Evolutionary conservation across 1,284 basidiomycete genomes (phyloP).

Genomic region (Leccinum griseonigrum): DNA sequence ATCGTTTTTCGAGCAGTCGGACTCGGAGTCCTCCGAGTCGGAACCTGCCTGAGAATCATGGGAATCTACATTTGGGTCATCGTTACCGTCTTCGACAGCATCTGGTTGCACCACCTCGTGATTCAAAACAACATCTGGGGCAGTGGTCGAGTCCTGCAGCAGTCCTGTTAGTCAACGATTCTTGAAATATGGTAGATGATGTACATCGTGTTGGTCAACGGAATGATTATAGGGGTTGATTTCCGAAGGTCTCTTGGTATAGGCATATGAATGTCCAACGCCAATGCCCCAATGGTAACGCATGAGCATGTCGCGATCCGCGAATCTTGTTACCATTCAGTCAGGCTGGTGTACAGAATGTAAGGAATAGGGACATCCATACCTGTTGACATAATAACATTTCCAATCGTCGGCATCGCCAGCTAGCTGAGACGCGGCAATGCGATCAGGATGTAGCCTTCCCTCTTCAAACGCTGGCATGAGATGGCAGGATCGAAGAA

Average conservation of each 20-base stretch:
- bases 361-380: background rate
- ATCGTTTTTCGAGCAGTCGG: background rate
- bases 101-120: too few species aligned
- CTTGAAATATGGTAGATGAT: background rate
- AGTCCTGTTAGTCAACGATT: background rate
- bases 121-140: background rate
- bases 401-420: background rate
- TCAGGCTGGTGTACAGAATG: background rate
- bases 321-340: background rate
- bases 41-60: background rate
- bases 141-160: background rate
- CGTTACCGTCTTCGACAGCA: background rate
- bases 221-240: background rate
- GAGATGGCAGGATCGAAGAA: background rate
- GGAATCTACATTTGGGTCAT: background rate
- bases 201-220: background rate
- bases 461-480: background rate
- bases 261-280: background rate
- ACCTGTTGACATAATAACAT: background rate
- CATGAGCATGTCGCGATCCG: background rate
- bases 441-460: background rate
- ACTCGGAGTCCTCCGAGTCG: background rate
- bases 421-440: background rate
- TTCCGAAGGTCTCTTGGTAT: background rate
- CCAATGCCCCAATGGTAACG: background rate